These are phyloP conservation scores for Antarctomyces pellizariae DNA, from an alignment of 495 filamentous ascomycete genomes.

Conservation along the genomic window DNA sequence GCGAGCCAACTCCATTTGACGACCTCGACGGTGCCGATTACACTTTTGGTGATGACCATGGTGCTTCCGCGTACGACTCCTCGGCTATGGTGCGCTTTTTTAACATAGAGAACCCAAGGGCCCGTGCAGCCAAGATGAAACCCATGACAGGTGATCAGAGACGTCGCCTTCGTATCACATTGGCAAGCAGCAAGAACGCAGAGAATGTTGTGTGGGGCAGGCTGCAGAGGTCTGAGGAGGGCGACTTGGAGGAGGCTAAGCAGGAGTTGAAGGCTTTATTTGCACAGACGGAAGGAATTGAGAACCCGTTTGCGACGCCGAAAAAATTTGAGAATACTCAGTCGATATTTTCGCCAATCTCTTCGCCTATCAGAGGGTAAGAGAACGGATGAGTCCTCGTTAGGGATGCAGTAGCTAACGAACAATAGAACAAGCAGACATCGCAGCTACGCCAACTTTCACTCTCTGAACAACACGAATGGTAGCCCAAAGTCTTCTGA, in stretches of 20 bases:
- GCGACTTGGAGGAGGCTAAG: not conserved
- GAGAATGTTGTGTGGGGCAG: not conserved
- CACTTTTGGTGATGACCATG: not conserved
- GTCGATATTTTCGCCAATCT: no score
- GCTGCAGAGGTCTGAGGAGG: not conserved
- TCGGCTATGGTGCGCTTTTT: not conserved
- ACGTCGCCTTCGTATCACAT: not conserved
- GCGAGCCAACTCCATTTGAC: not conserved
- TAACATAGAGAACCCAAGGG: not conserved
- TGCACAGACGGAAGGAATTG: not conserved
- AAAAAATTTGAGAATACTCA: no score
- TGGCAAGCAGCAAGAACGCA: not conserved
- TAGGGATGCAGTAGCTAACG: no score
- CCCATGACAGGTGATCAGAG: not conserved
- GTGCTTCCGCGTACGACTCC: not conserved
- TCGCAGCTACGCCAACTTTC: no score
- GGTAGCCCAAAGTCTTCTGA: not conserved
- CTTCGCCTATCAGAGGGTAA: no score
- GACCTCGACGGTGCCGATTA: not conserved
- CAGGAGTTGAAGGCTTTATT: not conserved
- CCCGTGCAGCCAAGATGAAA: not conserved
- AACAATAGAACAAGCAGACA: no score
- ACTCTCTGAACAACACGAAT: not conserved
- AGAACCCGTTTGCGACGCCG: no score
- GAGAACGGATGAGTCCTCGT: no score